Base-by-base conservation (phyloP, 2,329 filamentous ascomycete genomes). In the Lachnum nothofagi region DNA sequence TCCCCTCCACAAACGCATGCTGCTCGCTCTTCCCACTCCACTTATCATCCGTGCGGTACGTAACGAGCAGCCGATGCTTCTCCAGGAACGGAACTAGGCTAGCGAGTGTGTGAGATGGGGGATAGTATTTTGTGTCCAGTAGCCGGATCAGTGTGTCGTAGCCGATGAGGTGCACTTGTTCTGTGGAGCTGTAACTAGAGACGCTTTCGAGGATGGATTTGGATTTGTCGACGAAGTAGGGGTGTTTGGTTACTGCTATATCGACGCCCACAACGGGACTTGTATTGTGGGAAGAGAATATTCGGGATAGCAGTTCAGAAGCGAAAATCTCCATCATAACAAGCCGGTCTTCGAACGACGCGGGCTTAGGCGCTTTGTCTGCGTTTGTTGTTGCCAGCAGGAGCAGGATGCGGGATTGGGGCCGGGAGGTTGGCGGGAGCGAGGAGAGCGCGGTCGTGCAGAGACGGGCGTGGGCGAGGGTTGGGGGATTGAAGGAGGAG, bases 71-170 rank as follows among this genome's bases (percentile, higher is more conserved):
- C 48, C 72, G 71, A 45, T 87, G 78, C 10, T 73, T 72, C 1
- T 70, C 68, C 54, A 91, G 83, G 61, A 89, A 86, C 0, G 80
- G 79, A 1, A 70, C 70, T 2, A 91, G 70, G 0, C 78, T 77
- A 0, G 65, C 67, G 10, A 79, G 71, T 53, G 85, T 78, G 59
- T 63, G 71, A 63, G 47, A 65, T 29, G 61, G 70, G 54, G 46
- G 63, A 62, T 89, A 88, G 67, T 91, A 91, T 63, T 85, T 87
- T 0, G 84, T 77, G 42, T 86, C 73, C 46, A 87, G 79, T 44
- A 91, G 80, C 17, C 87, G 78, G 14, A 85, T 79, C 5, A 91
- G 68, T 0, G 87, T 91, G 60, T 91, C 87, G 63, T 82, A 91
- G 23, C 88, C 88, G 1, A 81, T 78, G 2, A 91, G 76, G 60